Evolutionary conservation across 2,329 filamentous ascomycete species (phyloP), one percentile per base, ranked within the genome.

Genomic region (Davidsoniella virescens): DNA sequence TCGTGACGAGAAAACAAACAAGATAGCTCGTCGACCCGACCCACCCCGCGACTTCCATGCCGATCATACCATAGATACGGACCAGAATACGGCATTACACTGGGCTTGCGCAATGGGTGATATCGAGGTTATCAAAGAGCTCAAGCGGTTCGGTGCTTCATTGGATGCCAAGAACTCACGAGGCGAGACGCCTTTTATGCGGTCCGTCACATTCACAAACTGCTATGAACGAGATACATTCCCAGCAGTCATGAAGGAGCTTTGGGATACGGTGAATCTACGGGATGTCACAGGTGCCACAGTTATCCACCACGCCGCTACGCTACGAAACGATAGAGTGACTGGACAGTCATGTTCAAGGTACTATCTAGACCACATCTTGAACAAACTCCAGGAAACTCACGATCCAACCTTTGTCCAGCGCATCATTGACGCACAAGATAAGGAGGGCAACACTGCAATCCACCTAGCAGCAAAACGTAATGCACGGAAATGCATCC

Each of bases 41-140:
- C 88, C 90, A 2, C 92, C 92, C 0, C 70, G 79, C 33, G 83
- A 87, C 61, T 94, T 94, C 59, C 82, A 94, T 60, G 80, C 93
- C 5, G 84, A 98, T 64, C 84, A 86, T 63, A 73, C 82, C n/a
- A 95, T 98, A 55, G 92, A 98, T 62, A 84, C 87, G 41, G 87
- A 94, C 59, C 82, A 82, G 8, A 88, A 96, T 60, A 94, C 87
- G 2, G 88, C 90, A 5, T 75, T 98, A 56, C 92, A 98, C 62
- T 98, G 92, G 92, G 92, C 88, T 16, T 87, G 87, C 49, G 87
- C 92, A 20, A 98, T 98, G 90, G 92, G 92, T 52, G 92, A 96
- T 57, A 71, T 95, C 26, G 84, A 90, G 45, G 85, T 96, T 14
- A 86, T 95, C 54, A 87, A 82, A 63, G 84, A 94, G 63, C 71